Evolutionary conservation across 2,329 filamentous ascomycete genomes (phyloP), one percentile per base, ranked within the genome.

Genomic region (Colletotrichum eremochloae): DNA sequence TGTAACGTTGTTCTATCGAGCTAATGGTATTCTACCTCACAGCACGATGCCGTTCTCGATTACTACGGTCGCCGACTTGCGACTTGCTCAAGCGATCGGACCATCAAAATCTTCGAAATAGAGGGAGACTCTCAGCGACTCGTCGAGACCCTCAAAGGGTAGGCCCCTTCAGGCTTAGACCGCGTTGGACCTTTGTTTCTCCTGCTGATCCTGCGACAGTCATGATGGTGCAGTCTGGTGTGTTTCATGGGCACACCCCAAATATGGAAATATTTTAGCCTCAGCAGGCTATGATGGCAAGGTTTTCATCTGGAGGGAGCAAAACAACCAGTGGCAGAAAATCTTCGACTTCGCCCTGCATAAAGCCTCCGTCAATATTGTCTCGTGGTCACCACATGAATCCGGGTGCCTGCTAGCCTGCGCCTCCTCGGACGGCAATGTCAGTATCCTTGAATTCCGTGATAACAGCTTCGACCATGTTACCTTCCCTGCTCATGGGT

Each of bases 21-120:
- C 69, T 62, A 55, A 72, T 33, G 2, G 38, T 33, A n/a, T 6
- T 20, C 3, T 20, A 44, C 7, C 52, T 6, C 8, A 67, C 76
- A 94, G 96, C 96, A 99, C 84, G 96, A 99, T 89, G 96, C 96
- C 76, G 96, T 97, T 76, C 92, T 99, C 80, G 96, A 99, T 83
- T 99, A 98, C 87, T 99, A 98, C 84, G 96, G 96, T 80, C 92
- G 96, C 77, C 93, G 96, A 80, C 91, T 99, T 78, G 96, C 96
- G 75, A 99, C 96, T 76, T 98, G 96, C 84, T 98, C 95, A 46
- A 98, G 96, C 76, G 96, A 99, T 85, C 95, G 96, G 82, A 98
- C 96, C 60, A 97, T 99, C 87, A 98, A 98, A 87, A 98, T 99
- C 81, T 99, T 98, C 81, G 96, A 99, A 84, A 93, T 99, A 68